phyloP scores from a whole-genome alignment of 257 asterid genomes.

The Plantago major region DNA sequence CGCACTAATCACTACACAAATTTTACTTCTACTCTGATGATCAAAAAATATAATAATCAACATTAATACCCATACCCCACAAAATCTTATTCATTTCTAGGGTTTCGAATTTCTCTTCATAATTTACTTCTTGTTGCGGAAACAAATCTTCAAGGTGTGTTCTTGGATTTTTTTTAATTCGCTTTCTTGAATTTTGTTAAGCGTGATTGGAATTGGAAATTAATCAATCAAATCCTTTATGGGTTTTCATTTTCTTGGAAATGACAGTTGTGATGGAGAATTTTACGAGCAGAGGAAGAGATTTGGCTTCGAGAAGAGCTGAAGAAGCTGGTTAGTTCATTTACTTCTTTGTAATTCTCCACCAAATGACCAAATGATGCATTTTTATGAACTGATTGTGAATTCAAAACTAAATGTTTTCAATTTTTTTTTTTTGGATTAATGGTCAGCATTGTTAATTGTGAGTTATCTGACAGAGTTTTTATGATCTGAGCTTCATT shows the following conservation, averaged over 20 bases:
- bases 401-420: neutral
- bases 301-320: constrained; percentile 84
- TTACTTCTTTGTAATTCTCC: constrained; percentile 3
- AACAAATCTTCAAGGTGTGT: constrained; percentile 36
- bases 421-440: too few relatives aligned
- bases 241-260: neutral
- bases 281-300: constrained; percentile 40
- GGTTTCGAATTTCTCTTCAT: constrained; percentile 30
- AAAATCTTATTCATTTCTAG: constrained; percentile 11
- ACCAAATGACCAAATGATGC: constrained; percentile 11
- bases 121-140: constrained; percentile 31
- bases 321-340: constrained; percentile 75
- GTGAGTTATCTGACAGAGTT: neutral
- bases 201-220: too few relatives aligned
- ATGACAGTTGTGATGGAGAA: constrained; percentile 51
- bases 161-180: constrained; percentile 23
- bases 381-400: constrained; percentile 13
- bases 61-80: neutral
- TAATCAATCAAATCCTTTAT: too few relatives aligned
- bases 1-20: neutral
- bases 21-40: neutral
- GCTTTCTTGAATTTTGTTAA: too few relatives aligned
- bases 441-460: neutral
- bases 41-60: neutral
- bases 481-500: neutral